Conservation (phyloP, 345 rosid genomes). For the Garcia nutans region DNA sequence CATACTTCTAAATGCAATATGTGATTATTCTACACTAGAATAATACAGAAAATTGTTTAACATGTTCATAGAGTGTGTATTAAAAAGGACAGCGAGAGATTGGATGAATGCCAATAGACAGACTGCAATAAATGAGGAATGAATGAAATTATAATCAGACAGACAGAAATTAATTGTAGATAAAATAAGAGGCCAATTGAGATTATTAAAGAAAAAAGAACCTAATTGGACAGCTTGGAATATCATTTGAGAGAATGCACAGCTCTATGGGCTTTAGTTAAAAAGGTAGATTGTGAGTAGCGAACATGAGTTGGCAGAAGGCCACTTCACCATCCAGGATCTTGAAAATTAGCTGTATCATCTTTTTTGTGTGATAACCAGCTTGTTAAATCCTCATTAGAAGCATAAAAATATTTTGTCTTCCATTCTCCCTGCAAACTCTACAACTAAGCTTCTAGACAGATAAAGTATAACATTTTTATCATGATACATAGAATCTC, state of each 20-base stretch:
- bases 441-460: background rate
- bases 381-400: background rate
- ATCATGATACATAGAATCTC: background rate
- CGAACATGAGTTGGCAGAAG: background rate
- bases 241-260: background rate
- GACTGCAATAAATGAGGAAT: background rate
- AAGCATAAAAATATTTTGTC: background rate
- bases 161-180: background rate
- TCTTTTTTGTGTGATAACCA: background rate
- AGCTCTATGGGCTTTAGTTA: background rate
- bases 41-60: background rate
- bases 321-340: background rate
- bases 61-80: background rate
- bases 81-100: background rate
- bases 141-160: background rate
- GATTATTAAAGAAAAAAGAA: background rate
- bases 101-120: background rate
- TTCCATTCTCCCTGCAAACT: background rate
- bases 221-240: background rate
- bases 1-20: background rate
- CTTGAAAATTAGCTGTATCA: background rate
- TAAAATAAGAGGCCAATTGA: background rate
- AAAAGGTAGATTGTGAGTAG: background rate
- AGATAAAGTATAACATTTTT: background rate
- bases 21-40: background rate